Percentiles rank a stretch among this genome's conserved stretches.
Evolutionary conservation across 768 basidiomycete genomes (phyloP).

Genomic region (Podaxis mareebaensis): DNA sequence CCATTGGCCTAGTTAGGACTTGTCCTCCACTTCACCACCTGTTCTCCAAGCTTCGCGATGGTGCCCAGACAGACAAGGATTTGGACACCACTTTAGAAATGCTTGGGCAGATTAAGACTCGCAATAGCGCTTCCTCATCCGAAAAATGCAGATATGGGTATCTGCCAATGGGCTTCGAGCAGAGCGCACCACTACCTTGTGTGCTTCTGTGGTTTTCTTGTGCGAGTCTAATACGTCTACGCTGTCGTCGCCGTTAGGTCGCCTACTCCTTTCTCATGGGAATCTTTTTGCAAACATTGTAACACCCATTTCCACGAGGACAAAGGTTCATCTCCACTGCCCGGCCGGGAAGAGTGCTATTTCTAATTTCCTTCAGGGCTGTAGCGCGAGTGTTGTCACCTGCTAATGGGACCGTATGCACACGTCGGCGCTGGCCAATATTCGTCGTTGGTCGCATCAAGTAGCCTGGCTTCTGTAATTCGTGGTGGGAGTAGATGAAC

Average conservation of each 20-base stretch:
- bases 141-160: background rate
- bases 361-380: background rate
- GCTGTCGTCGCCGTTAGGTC: background rate
- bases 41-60: background rate
- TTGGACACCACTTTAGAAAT: background rate
- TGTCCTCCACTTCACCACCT: background rate
- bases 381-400: conserved; percentile 11
- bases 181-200: background rate
- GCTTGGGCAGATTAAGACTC: background rate
- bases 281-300: background rate
- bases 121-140: background rate
- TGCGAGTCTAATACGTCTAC: background rate
- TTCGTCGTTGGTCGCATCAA: background rate
- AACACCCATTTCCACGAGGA: conserved; percentile 3
- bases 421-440: background rate
- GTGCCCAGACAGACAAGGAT: background rate
- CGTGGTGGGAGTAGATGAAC: conserved; percentile 7
- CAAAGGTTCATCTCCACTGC: background rate
- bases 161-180: background rate
- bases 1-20: background rate
- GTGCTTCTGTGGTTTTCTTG: background rate
- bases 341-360: background rate
- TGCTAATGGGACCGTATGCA: conserved; percentile 4
- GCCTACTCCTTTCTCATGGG: conserved; percentile 11
- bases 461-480: background rate